Conservation (phyloP, 805 yeast species). For the Ogataea pignaliae region DNA sequence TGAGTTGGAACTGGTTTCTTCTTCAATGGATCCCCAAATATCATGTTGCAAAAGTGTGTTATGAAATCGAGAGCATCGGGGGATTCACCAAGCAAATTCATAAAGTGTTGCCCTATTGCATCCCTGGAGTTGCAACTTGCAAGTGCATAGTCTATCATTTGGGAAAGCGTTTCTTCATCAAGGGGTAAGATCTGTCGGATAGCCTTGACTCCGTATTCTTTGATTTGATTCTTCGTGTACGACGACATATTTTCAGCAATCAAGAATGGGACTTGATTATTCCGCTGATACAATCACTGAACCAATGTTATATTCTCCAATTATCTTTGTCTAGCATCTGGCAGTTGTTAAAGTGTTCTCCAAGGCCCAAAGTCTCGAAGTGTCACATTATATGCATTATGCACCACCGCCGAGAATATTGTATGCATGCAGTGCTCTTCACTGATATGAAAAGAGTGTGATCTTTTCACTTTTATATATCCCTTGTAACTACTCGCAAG, state of each 20-base stretch:
- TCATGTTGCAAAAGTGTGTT: slow-evolving; percentile 37
- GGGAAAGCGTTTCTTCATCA: slow-evolving; percentile 50
- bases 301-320: no score
- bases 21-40: slow-evolving; percentile 28
- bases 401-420: no score
- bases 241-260: slow-evolving; percentile 10
- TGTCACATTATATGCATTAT: no score
- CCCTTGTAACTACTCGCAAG: no score
- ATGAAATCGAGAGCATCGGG: slow-evolving; percentile 48
- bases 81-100: slow-evolving; percentile 53
- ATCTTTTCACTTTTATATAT: no score
- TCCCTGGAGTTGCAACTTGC: slow-evolving; percentile 39
- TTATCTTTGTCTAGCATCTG: no score
- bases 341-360: no score
- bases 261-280: no score
- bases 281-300: no score
- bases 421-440: no score
- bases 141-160: slow-evolving; percentile 51
- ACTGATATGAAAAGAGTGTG: no score
- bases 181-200: slow-evolving; percentile 44
- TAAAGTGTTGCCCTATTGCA: slow-evolving; percentile 48
- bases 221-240: slow-evolving; percentile 21
- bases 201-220: slow-evolving; percentile 17
- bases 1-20: not conserved
- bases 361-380: no score